phyloP scores from a whole-genome alignment of 202 grass and related monocot species.

The Bolboschoenoplectus hybrid region DNA sequence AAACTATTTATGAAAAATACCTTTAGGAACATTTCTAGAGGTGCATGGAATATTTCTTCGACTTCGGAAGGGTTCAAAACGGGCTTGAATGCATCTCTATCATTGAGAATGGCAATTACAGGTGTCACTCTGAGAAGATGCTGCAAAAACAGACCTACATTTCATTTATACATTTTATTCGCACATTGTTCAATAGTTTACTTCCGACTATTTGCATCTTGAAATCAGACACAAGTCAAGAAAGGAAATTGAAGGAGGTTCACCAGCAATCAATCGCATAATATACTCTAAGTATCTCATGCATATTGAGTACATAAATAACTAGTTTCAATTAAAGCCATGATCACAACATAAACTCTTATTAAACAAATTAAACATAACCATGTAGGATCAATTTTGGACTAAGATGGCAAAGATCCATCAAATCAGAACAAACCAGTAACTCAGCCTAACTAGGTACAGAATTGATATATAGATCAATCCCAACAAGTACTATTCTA shows the following conservation, averaged over 20 bases:
- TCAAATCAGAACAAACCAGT: not conserved
- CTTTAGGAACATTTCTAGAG: constrained; percentile 96
- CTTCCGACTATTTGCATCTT: not conserved
- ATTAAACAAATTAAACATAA: not conserved
- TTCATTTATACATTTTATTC: not conserved
- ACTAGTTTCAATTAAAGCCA: not conserved
- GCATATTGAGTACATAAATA: not conserved
- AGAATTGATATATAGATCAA: not conserved
- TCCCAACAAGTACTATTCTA: not conserved
- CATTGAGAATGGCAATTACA: constrained; percentile 67
- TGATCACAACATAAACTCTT: not conserved
- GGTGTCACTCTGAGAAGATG: constrained; percentile 76
- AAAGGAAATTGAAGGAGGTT: not conserved
- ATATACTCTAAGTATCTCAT: not conserved
- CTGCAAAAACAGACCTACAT: constrained; percentile 50
- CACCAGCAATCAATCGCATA: not conserved
- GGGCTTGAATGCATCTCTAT: constrained; percentile 67
- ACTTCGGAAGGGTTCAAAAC: constrained; percentile 73
- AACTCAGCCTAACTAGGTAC: not conserved
- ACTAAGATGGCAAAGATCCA: not conserved
- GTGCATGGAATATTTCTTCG: constrained; percentile 88
- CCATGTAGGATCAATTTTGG: not conserved
- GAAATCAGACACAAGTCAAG: not conserved
- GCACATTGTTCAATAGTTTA: not conserved
- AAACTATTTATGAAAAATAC: constrained; percentile 32